A percentile compares a stretch with the other conserved stretches of the same genome.
Evolutionary conservation across 495 filamentous ascomycete genomes (phyloP).

Genomic region (Aspergillus panamensis): DNA sequence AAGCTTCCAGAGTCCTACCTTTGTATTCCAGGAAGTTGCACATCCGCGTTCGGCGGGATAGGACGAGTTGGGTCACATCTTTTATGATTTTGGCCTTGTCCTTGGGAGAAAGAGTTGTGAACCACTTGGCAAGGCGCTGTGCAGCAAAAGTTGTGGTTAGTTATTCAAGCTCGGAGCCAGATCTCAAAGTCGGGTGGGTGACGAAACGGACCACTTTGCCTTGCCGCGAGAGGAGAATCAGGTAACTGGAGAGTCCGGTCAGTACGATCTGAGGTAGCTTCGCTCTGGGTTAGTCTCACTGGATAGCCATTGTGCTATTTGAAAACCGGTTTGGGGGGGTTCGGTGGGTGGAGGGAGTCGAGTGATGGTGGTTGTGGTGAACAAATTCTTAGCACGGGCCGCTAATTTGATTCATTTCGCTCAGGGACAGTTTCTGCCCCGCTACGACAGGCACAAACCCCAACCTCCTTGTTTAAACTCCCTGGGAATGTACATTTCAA

Average conservation of each 20-base stretch:
- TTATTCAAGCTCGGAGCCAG: constrained; percentile 29
- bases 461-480: neutral
- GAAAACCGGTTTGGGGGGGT: constrained; percentile 23
- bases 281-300: constrained; percentile 39
- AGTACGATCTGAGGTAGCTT: constrained; percentile 24
- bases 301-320: constrained; percentile 54
- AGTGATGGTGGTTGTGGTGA: neutral
- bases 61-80: constrained; percentile 96
- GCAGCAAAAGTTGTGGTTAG: constrained; percentile 30
- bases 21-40: constrained; percentile 99
- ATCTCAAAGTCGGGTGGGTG: constrained; percentile 35
- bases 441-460: constrained; percentile 1
- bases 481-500: neutral
- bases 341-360: constrained; percentile 19
- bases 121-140: constrained; percentile 98
- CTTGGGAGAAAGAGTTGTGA: constrained; percentile 94
- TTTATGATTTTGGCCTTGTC: constrained; percentile 99
- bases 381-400: constrained; percentile 36
- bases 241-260: constrained; percentile 62
- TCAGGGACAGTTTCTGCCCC: constrained; percentile 6
- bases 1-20: constrained; percentile 49
- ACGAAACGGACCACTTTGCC: constrained; percentile 86
- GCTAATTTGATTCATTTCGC: constrained; percentile 17
- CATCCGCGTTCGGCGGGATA: constrained; percentile 94
- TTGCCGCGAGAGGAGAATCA: constrained; percentile 95